These are phyloP conservation scores for Aquilaria malaccensis DNA, from an alignment of 345 rosid species.

Conservation along the genomic window DNA sequence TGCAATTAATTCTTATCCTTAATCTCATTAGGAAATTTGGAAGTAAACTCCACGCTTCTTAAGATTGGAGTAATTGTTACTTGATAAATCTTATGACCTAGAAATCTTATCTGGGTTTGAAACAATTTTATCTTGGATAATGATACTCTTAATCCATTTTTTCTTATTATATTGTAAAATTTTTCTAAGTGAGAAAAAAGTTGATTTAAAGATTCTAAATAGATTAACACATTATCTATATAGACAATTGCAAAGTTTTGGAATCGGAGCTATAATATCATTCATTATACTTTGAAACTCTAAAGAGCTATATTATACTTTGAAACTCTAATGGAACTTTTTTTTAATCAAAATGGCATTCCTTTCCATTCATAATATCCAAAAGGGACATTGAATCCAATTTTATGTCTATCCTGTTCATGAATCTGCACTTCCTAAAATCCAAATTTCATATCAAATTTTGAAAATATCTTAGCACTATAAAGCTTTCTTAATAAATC, in stretches of 20 bases:
- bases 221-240: too few species aligned
- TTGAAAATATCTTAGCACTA: background rate
- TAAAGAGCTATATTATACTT: too few species aligned
- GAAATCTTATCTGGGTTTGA: background rate
- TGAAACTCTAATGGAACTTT: background rate
- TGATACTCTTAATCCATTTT: too few species aligned
- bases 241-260: too few species aligned
- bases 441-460: background rate
- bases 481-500: too few species aligned
- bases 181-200: too few species aligned
- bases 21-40: background rate
- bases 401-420: background rate
- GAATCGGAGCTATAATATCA: too few species aligned
- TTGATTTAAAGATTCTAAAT: too few species aligned
- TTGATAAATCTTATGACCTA: background rate
- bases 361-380: background rate
- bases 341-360: background rate
- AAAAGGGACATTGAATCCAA: background rate
- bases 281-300: background rate
- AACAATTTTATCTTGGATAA: too few species aligned
- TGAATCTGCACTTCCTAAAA: background rate
- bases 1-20: background rate
- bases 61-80: background rate
- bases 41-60: background rate
- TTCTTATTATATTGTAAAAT: too few species aligned